phyloP scores from a whole-genome alignment of 768 basidiomycete genomes.

The Hericium coralloides region DNA sequence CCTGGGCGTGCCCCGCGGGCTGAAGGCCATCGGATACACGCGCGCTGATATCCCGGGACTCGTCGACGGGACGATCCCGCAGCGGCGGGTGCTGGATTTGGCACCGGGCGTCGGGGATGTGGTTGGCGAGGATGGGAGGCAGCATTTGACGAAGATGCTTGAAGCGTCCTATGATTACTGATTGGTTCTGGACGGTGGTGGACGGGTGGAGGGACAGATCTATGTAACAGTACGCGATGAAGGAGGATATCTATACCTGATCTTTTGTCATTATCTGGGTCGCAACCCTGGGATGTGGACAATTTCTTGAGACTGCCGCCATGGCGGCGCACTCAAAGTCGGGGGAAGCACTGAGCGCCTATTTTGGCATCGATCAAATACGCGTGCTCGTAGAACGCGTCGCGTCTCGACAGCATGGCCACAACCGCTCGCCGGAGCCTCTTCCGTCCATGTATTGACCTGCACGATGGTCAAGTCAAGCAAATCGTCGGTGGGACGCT shows the following conservation, averaged over 20 bases:
- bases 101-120: slow-evolving; percentile 86
- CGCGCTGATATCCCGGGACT: slow-evolving; percentile 58
- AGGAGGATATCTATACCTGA: not conserved
- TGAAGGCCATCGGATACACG: slow-evolving; percentile 76
- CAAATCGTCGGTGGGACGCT: slow-evolving; percentile 97
- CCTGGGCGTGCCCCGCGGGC: slow-evolving; percentile 77
- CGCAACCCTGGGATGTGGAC: too few relatives aligned
- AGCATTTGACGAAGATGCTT: slow-evolving; percentile 76
- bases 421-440: slow-evolving; percentile 26
- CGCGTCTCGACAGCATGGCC: not conserved
- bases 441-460: slow-evolving; percentile 94
- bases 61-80: slow-evolving; percentile 89
- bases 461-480: slow-evolving; percentile 93
- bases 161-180: slow-evolving; percentile 73
- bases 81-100: slow-evolving; percentile 84
- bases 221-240: not conserved
- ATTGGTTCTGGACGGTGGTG: slow-evolving; percentile 6
- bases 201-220: too few relatives aligned
- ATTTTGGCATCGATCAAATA: not conserved
- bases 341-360: not conserved
- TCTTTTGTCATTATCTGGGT: not conserved
- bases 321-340: not conserved
- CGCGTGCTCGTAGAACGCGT: not conserved
- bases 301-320: not conserved
- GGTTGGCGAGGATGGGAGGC: slow-evolving; percentile 71